Conservation (phyloP, 2,329 filamentous ascomycete species). For the Aspergillus candidus region DNA sequence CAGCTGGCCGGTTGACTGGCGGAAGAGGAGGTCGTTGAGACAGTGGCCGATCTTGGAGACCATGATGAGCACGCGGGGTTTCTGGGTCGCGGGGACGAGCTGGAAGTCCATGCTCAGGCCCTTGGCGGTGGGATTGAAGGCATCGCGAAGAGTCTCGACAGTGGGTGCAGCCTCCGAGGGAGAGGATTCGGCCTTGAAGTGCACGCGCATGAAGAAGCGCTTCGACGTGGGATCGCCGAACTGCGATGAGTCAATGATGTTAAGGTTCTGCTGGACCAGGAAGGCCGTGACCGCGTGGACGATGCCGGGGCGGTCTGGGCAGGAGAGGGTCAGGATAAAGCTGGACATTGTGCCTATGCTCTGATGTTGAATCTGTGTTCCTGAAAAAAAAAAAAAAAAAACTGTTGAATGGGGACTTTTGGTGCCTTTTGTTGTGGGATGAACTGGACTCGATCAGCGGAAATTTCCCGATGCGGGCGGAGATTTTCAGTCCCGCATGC, state of each 20-base stretch:
- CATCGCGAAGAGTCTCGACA: slow-evolving; percentile 48
- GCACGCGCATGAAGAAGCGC: slow-evolving; percentile 83
- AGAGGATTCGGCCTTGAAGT: slow-evolving; percentile 56
- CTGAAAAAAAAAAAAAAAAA: neutral
- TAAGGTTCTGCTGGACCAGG: slow-evolving; percentile 66
- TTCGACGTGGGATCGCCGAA: slow-evolving; percentile 69
- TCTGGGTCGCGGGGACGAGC: slow-evolving; percentile 61
- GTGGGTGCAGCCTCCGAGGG: slow-evolving; percentile 21
- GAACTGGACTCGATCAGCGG: too few species aligned
- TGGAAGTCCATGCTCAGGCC: slow-evolving; percentile 66
- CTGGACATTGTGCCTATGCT: slow-evolving; percentile 38
- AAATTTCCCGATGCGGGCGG: too few species aligned
- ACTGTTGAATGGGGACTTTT: slow-evolving; percentile 19
- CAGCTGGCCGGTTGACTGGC: slow-evolving; percentile 66
- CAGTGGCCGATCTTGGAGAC: slow-evolving; percentile 85
- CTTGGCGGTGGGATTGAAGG: slow-evolving; percentile 56
- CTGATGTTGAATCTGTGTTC: slow-evolving; percentile 14
- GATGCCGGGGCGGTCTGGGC: slow-evolving; percentile 78
- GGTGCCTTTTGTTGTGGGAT: slow-evolving; percentile 1
- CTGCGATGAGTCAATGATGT: slow-evolving; percentile 79
- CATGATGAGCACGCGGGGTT: slow-evolving; percentile 77
- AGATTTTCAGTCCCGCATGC: too few species aligned
- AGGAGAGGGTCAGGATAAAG: slow-evolving; percentile 73
- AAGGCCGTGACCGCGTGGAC: slow-evolving; percentile 77
- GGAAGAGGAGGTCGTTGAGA: slow-evolving; percentile 76